phyloP scores from a whole-genome alignment of 2,329 filamentous ascomycete genomes.

The Mycogone perniciosa region DNA sequence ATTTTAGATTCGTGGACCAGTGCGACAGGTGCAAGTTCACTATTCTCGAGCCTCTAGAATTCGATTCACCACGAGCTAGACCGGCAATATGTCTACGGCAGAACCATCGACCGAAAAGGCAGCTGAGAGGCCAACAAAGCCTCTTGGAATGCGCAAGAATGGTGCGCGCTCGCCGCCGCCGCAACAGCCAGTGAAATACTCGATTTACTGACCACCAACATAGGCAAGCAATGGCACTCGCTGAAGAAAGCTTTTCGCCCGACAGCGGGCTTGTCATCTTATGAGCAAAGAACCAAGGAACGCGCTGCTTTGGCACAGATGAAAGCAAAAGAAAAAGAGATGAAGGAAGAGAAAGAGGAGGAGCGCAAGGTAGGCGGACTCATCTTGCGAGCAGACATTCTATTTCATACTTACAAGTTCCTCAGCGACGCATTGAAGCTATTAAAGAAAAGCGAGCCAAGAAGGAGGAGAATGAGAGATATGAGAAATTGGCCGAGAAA shows the following conservation, averaged over 20 bases:
- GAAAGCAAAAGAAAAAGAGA: constrained; percentile 89
- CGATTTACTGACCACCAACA: neutral
- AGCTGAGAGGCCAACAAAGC: constrained; percentile 31
- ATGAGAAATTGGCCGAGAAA: constrained; percentile 90
- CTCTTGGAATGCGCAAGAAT: constrained; percentile 72
- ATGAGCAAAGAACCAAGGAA: constrained; percentile 66
- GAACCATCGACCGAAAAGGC: constrained; percentile 23
- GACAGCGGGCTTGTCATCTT: constrained; percentile 68
- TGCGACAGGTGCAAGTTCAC: constrained; percentile 1
- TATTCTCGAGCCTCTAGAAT: neutral
- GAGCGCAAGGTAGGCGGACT: constrained; percentile 60
- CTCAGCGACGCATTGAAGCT: constrained; percentile 65
- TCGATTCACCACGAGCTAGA: neutral
- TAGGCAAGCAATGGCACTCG: constrained; percentile 93
- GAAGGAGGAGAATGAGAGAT: constrained; percentile 90
- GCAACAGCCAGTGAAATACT: neutral
- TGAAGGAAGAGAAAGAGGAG: constrained; percentile 94
- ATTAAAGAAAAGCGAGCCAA: constrained; percentile 80
- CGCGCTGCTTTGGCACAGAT: constrained; percentile 65
- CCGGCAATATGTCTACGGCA: constrained; percentile 2
- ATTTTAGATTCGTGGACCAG: constrained; percentile 1
- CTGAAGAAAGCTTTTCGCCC: constrained; percentile 82
- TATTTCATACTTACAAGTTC: constrained; percentile 4
- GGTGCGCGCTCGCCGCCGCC: constrained; percentile 44
- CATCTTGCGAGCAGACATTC: neutral